Conservation (phyloP, 1,139 yeast genomes). For the Pneumocystis canis region DNA sequence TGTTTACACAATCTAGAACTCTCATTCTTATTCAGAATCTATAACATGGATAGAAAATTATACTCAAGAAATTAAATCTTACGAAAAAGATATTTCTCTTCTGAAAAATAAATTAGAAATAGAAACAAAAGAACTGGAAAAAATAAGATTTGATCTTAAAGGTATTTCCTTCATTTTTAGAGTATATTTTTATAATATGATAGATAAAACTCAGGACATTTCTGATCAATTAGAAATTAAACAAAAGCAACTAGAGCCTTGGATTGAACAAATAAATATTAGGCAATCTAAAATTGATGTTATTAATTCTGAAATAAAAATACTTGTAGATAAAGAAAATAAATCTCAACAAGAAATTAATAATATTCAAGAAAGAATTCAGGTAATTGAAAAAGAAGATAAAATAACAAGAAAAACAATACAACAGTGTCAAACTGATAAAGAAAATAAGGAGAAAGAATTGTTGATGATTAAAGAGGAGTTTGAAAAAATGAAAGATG, state of each 20-base stretch:
- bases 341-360: slow-evolving; percentile 36
- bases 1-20: not conserved
- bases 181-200: not conserved
- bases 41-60: slow-evolving; percentile 35
- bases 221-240: slow-evolving; percentile 47
- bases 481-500: slow-evolving; percentile 30
- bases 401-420: not conserved
- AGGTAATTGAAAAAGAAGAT: not conserved
- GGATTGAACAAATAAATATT: slow-evolving; percentile 55
- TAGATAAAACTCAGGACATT: slow-evolving; percentile 45
- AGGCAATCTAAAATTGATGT: slow-evolving; percentile 55
- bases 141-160: slow-evolving; percentile 51
- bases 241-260: slow-evolving; percentile 65
- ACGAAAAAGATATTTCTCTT: slow-evolving; percentile 24
- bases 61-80: slow-evolving; percentile 31
- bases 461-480: not conserved
- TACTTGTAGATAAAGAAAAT: slow-evolving; percentile 38
- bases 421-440: not conserved
- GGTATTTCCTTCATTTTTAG: slow-evolving; percentile 21
- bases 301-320: slow-evolving; percentile 48
- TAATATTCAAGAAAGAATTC: slow-evolving; percentile 47
- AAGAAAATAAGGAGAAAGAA: not conserved
- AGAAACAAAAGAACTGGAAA: slow-evolving; percentile 46
- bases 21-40: slow-evolving; percentile 30
- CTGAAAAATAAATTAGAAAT: slow-evolving; percentile 33